A percentile compares a stretch with the other conserved stretches of the same genome.
phyloP scores from a whole-genome alignment of 176 grass and related monocot species.

The Triticum turgidum region DNA sequence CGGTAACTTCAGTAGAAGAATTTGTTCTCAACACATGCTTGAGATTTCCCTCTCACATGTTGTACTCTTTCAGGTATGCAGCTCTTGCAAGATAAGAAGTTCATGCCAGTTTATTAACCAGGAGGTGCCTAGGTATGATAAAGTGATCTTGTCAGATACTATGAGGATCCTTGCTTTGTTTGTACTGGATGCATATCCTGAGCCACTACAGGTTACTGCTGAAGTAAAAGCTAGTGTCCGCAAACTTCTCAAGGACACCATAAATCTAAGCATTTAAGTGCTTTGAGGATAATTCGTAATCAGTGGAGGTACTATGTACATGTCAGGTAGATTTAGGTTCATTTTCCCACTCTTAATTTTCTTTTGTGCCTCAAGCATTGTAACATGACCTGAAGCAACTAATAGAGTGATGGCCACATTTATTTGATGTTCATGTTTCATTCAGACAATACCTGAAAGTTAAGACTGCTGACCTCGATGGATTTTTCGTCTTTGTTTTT shows the following conservation, averaged over 20 bases:
- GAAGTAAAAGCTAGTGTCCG: slow-evolving; percentile 57
- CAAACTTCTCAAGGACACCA: slow-evolving; percentile 71
- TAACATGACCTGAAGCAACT: background rate
- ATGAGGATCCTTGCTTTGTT: slow-evolving; percentile 65
- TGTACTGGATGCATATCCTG: slow-evolving; percentile 48
- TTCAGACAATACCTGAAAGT: slow-evolving; percentile 4
- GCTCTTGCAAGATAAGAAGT: slow-evolving; percentile 61
- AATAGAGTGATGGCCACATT: background rate
- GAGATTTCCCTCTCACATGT: background rate
- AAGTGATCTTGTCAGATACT: slow-evolving; percentile 61
- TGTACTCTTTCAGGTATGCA: slow-evolving; percentile 46
- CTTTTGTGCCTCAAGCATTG: background rate
- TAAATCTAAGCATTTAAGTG: slow-evolving; percentile 62
- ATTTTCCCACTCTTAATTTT: background rate
- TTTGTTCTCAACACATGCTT: background rate
- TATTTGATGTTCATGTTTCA: slow-evolving; percentile 1
- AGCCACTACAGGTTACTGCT: slow-evolving; percentile 28
- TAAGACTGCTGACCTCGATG: background rate
- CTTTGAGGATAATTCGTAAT: background rate
- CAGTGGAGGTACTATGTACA: slow-evolving; percentile 15
- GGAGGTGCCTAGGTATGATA: slow-evolving; percentile 54
- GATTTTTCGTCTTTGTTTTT: background rate
- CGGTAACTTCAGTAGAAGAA: background rate
- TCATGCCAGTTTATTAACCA: slow-evolving; percentile 65
- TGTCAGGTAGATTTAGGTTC: slow-evolving; percentile 3